phyloP scores from a whole-genome alignment of 2,329 filamentous ascomycete genomes.

The Elsinoe perseae region DNA sequence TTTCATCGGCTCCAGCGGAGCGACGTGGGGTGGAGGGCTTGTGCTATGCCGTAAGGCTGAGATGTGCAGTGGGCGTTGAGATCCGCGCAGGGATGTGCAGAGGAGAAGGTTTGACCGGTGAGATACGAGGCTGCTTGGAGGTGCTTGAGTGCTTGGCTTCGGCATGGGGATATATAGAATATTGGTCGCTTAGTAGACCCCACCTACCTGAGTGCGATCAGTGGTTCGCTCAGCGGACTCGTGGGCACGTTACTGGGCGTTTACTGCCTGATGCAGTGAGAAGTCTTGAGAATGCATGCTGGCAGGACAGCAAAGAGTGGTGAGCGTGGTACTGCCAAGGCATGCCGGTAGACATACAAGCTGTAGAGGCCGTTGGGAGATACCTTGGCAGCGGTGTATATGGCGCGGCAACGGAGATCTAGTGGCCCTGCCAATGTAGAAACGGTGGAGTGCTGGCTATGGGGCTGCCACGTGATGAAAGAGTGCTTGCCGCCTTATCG shows the following conservation, averaged over 20 bases:
- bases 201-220: background rate
- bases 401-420: conserved; percentile 13
- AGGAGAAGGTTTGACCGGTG: background rate
- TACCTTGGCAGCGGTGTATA: conserved; percentile 11
- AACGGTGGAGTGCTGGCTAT: background rate
- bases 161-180: background rate
- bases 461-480: background rate
- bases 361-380: background rate
- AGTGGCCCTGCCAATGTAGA: background rate
- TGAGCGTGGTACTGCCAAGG: background rate
- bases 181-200: background rate
- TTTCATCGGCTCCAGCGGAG: background rate
- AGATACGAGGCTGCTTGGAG: too few species aligned
- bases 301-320: background rate
- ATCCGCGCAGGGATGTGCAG: too few species aligned
- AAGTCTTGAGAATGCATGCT: background rate
- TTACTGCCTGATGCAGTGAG: background rate
- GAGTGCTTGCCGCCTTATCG: background rate
- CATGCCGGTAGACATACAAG: background rate
- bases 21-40: background rate
- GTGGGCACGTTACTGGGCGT: background rate
- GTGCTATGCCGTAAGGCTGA: background rate
- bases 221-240: background rate
- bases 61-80: background rate
- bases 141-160: background rate